Evolutionary conservation across 2,329 filamentous ascomycete species (phyloP).

Genomic region (Sphaerulina populicola): DNA sequence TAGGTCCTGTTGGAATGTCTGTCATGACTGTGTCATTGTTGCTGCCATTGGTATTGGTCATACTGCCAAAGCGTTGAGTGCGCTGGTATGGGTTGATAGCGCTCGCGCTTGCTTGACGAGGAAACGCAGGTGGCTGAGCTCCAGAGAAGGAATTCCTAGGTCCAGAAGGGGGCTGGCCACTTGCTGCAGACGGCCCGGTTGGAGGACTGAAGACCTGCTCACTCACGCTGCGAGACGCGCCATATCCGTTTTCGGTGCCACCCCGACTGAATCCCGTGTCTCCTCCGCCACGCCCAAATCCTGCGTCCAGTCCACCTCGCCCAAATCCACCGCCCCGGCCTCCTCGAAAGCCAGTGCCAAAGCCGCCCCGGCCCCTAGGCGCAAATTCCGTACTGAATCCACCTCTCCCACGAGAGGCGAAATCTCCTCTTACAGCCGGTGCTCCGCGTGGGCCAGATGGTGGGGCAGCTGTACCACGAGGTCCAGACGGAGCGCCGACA

Average conservation of each 20-base stretch:
- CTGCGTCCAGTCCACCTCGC: not conserved
- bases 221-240: constrained; percentile 6
- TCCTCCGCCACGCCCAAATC: constrained; percentile 9
- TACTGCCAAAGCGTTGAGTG: constrained; percentile 37
- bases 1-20: constrained; percentile 24
- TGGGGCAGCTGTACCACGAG: constrained; percentile 23
- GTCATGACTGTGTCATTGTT: constrained; percentile 21
- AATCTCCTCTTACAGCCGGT: constrained; percentile 35
- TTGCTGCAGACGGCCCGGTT: constrained; percentile 12
- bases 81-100: constrained; percentile 43
- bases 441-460: constrained; percentile 27
- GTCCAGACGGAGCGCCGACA: constrained; percentile 30
- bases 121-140: constrained; percentile 20
- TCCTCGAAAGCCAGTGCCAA: constrained; percentile 32
- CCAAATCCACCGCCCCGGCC: constrained; percentile 23
- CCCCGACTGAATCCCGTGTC: constrained; percentile 10
- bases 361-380: constrained; percentile 24
- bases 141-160: constrained; percentile 29
- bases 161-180: constrained; percentile 27
- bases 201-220: constrained; percentile 13
- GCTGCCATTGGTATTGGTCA: constrained; percentile 17
- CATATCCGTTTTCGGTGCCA: constrained; percentile 7
- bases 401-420: constrained; percentile 33
- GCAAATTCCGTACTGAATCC: constrained; percentile 31
- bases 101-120: constrained; percentile 38